These are phyloP conservation scores for Daldinia sp. DNA, from an alignment of 2,329 filamentous ascomycete species.

Conservation along the genomic window DNA sequence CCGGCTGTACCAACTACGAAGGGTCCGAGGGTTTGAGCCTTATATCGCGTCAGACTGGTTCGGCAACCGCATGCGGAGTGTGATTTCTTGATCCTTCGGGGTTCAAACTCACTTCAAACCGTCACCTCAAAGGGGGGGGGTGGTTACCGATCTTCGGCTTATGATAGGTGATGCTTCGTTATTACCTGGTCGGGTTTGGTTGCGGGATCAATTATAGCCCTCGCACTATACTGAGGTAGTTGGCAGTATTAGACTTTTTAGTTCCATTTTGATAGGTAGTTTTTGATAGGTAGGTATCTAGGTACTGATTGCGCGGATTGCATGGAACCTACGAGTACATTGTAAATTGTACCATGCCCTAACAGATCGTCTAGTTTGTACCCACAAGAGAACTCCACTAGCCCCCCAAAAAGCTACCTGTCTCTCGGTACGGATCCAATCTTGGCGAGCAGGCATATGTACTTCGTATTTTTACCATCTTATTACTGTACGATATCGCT, in stretches of 20 bases:
- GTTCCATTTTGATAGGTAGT: no score
- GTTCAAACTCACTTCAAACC: neutral
- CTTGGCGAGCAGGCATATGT: neutral
- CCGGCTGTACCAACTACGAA: conserved; percentile 10
- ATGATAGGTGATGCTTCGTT: neutral
- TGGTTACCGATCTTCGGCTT: conserved; percentile 31
- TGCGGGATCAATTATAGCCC: conserved; percentile 35
- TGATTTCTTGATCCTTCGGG: conserved; percentile 4
- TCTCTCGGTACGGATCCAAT: conserved; percentile 21
- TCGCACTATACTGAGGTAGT: no score
- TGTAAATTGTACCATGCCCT: neutral
- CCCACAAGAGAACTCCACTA: conserved; percentile 15
- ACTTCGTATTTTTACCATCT: neutral
- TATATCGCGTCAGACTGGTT: conserved; percentile 18
- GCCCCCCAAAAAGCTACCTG: conserved; percentile 7
- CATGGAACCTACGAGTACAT: neutral
- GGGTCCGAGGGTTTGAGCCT: conserved; percentile 1
- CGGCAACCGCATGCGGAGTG: conserved; percentile 30
- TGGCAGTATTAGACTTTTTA: conserved; percentile 3
- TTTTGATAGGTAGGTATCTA: no score
- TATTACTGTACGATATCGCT: conserved; percentile 14
- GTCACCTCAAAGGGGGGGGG: no score
- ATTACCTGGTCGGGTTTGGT: conserved; percentile 4
- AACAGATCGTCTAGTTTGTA: neutral
- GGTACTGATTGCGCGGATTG: no score